Evolutionary conservation across 2,329 filamentous ascomycete species (phyloP), one percentile per base, ranked within the genome.

Genomic region (Botryotinia calthae): DNA sequence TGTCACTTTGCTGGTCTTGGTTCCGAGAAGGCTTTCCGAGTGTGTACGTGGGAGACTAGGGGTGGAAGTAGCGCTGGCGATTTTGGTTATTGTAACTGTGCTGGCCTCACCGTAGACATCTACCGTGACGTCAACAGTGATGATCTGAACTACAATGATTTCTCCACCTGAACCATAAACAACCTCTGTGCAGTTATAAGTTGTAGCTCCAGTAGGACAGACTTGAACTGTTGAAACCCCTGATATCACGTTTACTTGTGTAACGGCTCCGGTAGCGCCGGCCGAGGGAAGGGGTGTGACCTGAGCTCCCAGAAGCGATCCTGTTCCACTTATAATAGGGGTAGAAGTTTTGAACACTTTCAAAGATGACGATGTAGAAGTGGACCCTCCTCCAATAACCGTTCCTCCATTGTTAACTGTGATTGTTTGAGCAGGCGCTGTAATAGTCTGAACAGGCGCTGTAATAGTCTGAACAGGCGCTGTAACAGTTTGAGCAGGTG

Each of bases 171-270:
- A 56, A 14, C 67, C 67, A 42, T 73, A 71, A 54, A 73, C 46
- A 31, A 62, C 67, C 40, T 71, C 54, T 25, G 66, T 70, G 16
- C 66, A 73, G 20, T 71, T 67, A 64, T 73, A 73, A 56, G 54
- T 62, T 22, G 54, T 42, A 28, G 58, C 54, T 48, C 58, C 67
- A 6, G 71, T 73, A 44, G 71, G 71, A 37, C 71, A 73, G n/a
- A 69, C 71, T 44, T 70, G 65, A 1, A 73, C 71, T 14, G 58
- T 74, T 20, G 70, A 71, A 66, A 66, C 22, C 16, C 61, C 70
- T 51, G 70, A 71, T 42, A 71, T 44, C 46, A 71, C 70, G 70
- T 71, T 71, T 20, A 71, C 44, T 28, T 65, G 34, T 48, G 70
- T 71, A n/a, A 71, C 59, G n/a, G 68, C 68, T 42, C 56, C 68